Evolutionary conservation across 2,329 filamentous ascomycete species (phyloP).

Genomic region (Decorospora gaudefroyi): DNA sequence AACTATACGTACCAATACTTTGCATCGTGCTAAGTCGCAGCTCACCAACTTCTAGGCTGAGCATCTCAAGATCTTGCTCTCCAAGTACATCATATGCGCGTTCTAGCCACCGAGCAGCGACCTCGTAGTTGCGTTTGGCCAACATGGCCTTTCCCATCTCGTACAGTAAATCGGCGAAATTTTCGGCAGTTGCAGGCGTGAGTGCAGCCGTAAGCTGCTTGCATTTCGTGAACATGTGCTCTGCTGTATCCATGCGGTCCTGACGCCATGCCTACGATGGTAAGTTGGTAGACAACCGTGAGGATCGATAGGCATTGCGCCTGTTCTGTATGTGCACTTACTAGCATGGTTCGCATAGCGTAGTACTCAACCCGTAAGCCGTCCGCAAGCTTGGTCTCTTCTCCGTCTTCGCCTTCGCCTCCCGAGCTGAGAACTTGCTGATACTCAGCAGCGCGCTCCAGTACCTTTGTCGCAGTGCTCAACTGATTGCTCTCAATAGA

Average conservation of each 20-base stretch:
- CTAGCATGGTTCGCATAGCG: slow-evolving; percentile 68
- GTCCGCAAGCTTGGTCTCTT: slow-evolving; percentile 38
- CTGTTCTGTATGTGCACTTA: slow-evolving; percentile 46
- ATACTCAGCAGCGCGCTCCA: slow-evolving; percentile 67
- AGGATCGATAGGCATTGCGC: too few species aligned
- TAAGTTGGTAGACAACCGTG: too few species aligned
- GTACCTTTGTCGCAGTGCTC: slow-evolving; percentile 61
- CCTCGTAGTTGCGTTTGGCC: slow-evolving; percentile 56
- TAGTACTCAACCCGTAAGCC: slow-evolving; percentile 65
- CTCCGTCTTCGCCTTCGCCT: slow-evolving; percentile 23
- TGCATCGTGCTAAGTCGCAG: slow-evolving; percentile 70
- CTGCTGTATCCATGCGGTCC: slow-evolving; percentile 72
- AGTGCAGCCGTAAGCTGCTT: slow-evolving; percentile 46
- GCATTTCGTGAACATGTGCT: slow-evolving; percentile 73
- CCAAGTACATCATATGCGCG: slow-evolving; percentile 66
- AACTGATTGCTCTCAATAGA: slow-evolving; percentile 66
- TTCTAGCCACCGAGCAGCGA: slow-evolving; percentile 73
- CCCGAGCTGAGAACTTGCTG: slow-evolving; percentile 33
- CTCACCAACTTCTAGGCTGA: slow-evolving; percentile 65
- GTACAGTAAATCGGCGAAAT: slow-evolving; percentile 68
- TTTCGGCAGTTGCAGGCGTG: slow-evolving; percentile 61
- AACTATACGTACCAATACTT: slow-evolving; percentile 44
- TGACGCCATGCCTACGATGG: slow-evolving; percentile 70
- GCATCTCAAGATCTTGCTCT: slow-evolving; percentile 57
- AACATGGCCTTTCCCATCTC: slow-evolving; percentile 70